Conservation (phyloP, 2,329 filamentous ascomycete species). For the Pseudocercospora fuligena region DNA sequence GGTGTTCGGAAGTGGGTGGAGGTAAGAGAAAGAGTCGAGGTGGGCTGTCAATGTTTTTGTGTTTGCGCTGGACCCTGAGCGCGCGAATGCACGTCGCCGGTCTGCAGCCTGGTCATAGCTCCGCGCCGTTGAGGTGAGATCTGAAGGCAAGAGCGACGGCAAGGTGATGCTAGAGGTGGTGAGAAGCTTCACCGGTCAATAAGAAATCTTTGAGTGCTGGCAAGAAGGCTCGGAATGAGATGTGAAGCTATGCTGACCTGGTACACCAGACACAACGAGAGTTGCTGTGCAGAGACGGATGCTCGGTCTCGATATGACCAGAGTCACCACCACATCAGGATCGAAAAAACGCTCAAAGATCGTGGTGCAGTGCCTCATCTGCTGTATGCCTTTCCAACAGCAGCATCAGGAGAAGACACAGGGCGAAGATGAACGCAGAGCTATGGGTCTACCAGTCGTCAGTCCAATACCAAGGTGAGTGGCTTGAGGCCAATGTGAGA, state of each 20-base stretch:
- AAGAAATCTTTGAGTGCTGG: not conserved
- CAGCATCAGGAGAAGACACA: not conserved
- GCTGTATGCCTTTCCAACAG: not conserved
- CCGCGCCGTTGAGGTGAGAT: constrained; percentile 3
- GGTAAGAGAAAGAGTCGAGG: not conserved
- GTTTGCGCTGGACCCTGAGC: constrained; percentile 10
- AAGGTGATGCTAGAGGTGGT: constrained; percentile 3
- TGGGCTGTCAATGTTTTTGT: constrained; percentile 10
- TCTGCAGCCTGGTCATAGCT: constrained; percentile 14
- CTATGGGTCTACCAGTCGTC: too few relatives aligned
- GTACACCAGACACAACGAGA: not conserved
- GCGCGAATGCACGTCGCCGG: constrained; percentile 11
- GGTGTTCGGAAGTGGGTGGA: not conserved
- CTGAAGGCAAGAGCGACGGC: constrained; percentile 1
- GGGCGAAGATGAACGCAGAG: not conserved
- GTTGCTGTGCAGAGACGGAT: not conserved
- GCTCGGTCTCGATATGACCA: not conserved
- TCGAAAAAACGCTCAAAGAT: too few relatives aligned
- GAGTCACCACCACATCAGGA: too few relatives aligned
- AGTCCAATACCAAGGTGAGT: too few relatives aligned
- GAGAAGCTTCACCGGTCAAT: constrained; percentile 1
- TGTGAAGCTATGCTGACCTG: not conserved
- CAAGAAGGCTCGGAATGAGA: not conserved
- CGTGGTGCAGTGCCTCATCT: not conserved
- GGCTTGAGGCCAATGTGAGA: too few relatives aligned